phyloP scores from a whole-genome alignment of 352 stramenopile species.

The Phytophthora pluvialis region DNA sequence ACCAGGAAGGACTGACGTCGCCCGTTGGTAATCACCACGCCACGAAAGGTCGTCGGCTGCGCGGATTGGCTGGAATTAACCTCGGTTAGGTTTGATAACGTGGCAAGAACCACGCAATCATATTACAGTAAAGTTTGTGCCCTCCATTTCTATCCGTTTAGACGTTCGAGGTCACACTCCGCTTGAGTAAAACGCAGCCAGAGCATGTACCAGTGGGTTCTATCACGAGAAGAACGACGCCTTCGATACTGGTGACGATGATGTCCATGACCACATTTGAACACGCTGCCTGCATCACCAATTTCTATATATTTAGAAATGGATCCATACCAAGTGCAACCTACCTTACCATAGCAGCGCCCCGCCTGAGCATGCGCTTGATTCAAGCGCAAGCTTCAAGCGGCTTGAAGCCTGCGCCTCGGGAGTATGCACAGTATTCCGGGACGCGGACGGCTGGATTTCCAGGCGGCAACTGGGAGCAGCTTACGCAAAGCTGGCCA shows the following conservation, averaged over 20 bases:
- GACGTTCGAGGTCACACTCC: no score
- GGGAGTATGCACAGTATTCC: neutral
- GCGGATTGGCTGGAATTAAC: constrained; percentile 16
- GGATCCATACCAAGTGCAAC: neutral
- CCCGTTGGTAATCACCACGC: constrained; percentile 4
- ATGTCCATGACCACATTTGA: no score
- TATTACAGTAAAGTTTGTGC: neutral
- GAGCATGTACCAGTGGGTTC: no score
- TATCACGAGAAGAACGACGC: no score
- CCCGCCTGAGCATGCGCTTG: no score
- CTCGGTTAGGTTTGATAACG: constrained; percentile 22
- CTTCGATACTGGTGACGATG: no score
- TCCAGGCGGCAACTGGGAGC: neutral
- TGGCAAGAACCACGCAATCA: constrained; percentile 19
- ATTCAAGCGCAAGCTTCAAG: no score
- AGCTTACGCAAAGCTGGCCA: neutral
- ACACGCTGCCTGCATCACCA: no score
- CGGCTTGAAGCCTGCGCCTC: no score
- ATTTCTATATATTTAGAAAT: neutral
- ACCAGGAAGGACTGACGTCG: neutral
- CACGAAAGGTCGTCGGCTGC: neutral
- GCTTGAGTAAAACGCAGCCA: no score
- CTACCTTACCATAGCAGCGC: no score
- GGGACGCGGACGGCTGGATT: neutral
- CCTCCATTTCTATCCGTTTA: no score